A percentile compares a stretch with the other conserved stretches of the same genome.
phyloP scores from a whole-genome alignment of 2,329 filamentous ascomycete genomes.

The Seiridium cupressi region DNA sequence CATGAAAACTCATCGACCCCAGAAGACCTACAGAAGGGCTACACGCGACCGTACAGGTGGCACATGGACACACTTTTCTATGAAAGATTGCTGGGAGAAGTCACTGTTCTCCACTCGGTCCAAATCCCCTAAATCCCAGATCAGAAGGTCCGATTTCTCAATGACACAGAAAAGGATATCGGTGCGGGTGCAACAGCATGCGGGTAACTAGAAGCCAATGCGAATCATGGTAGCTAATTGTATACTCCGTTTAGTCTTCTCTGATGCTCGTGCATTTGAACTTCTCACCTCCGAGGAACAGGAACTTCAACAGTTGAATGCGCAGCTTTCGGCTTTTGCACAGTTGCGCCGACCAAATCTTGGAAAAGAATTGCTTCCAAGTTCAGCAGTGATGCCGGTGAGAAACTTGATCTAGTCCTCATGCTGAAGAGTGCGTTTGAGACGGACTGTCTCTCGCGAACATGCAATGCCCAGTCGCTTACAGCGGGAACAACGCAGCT shows the following conservation, averaged over 20 bases:
- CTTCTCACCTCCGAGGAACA: background rate
- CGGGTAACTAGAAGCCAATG: background rate
- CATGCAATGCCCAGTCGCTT: background rate
- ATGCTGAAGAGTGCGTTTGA: background rate
- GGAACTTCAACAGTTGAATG: background rate
- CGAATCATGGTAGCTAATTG: background rate
- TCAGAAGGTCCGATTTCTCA: background rate
- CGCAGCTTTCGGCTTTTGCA: background rate
- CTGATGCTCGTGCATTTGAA: background rate
- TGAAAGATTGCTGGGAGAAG: background rate
- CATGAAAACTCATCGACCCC: background rate
- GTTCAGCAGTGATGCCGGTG: background rate
- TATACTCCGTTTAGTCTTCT: background rate
- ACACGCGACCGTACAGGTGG: background rate
- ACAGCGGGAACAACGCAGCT: background rate
- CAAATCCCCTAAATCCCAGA: background rate
- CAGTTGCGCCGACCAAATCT: background rate
- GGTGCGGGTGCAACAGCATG: slow-evolving; percentile 1
- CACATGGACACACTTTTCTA: slow-evolving; percentile 1
- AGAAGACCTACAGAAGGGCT: background rate
- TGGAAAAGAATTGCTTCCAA: background rate
- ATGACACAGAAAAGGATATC: background rate
- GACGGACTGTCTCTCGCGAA: background rate
- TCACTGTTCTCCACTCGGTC: background rate
- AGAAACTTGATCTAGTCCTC: background rate